Percentiles rank a stretch among this genome's conserved stretches.
Conservation (phyloP, 202 grass and related monocot genomes). For the Tripidium arundinaceum region DNA sequence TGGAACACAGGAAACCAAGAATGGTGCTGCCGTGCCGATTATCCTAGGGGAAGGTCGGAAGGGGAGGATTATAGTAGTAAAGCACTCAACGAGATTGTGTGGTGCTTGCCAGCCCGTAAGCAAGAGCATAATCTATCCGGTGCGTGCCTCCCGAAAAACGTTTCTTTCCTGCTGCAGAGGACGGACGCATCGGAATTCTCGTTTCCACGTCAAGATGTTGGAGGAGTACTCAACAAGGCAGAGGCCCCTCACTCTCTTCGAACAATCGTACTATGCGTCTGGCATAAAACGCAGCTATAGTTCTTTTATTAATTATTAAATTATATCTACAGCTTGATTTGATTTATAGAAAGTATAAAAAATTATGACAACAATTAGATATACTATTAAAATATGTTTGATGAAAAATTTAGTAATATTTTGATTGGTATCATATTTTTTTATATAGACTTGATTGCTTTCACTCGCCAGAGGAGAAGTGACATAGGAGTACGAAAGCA, state of each 20-base stretch:
- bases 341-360: no score
- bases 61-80: not conserved
- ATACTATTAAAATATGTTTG: no score
- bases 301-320: not conserved
- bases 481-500: no score
- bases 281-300: not conserved
- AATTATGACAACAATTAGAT: no score
- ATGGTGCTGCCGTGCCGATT: not conserved
- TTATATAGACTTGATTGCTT: no score
- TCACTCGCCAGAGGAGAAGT: no score
- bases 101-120: not conserved
- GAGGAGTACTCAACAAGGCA: not conserved
- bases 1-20: not conserved
- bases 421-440: no score
- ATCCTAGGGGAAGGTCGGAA: not conserved
- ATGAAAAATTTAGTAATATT: no score
- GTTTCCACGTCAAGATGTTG: slow-evolving; percentile 28
- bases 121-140: not conserved
- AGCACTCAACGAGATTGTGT: not conserved
- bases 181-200: slow-evolving; percentile 4
- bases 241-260: not conserved
- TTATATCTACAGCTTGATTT: no score
- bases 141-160: not conserved
- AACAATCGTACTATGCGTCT: not conserved
- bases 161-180: not conserved